Evolutionary conservation across 306 rosid species (phyloP).

Genomic region (Senna siamea): DNA sequence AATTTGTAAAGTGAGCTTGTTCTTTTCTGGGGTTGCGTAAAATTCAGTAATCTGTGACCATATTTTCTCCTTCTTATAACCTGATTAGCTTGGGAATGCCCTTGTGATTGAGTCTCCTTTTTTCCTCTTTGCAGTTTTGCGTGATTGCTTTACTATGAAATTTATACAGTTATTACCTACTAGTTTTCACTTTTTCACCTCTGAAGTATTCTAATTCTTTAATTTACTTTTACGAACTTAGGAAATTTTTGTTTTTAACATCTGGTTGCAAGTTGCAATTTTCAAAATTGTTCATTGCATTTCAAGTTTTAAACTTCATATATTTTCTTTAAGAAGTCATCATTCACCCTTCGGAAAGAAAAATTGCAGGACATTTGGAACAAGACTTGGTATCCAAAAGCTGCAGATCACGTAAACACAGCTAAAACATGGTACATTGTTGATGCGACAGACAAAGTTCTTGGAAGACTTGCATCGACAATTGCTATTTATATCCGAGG

Average conservation of each 20-base stretch:
- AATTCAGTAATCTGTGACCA: slow-evolving; percentile 1
- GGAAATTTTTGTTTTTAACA: background rate
- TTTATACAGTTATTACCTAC: background rate
- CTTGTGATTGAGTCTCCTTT: background rate
- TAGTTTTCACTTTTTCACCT: background rate
- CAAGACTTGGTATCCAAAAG: slow-evolving; percentile 93
- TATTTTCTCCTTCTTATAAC: background rate
- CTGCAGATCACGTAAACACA: slow-evolving; percentile 88
- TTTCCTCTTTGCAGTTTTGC: background rate
- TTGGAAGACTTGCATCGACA: slow-evolving; percentile 93
- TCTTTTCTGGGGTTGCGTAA: background rate
- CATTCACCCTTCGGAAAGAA: background rate
- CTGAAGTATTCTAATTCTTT: slow-evolving; percentile 1
- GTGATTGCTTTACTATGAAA: background rate
- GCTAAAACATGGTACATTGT: slow-evolving; percentile 89
- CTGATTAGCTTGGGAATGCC: slow-evolving; percentile 14
- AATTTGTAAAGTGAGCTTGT: background rate
- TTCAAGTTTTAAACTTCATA: slow-evolving; percentile 21
- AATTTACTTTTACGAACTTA: background rate
- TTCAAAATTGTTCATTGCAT: background rate
- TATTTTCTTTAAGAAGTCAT: background rate
- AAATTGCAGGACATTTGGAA: slow-evolving; percentile 90
- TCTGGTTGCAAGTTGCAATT: slow-evolving; percentile 15
- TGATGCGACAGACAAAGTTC: slow-evolving; percentile 88
- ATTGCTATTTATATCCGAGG: slow-evolving; percentile 87